Conservation (phyloP, 2,329 filamentous ascomycete genomes). For the Colletotrichum godetiae region DNA sequence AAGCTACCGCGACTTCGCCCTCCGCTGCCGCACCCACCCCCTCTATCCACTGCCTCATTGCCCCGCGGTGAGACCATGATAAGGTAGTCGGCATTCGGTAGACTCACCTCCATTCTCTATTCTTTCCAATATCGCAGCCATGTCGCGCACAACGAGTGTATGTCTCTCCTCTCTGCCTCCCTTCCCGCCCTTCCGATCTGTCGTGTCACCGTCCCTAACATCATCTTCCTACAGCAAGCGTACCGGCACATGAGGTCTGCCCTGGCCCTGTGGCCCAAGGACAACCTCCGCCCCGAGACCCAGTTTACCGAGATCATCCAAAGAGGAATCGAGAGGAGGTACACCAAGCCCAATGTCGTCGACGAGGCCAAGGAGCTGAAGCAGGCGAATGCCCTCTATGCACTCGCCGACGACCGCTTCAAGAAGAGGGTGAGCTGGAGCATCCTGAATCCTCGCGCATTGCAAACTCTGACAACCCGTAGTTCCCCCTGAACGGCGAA, state of each 20-base stretch:
- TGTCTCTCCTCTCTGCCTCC: slow-evolving; percentile 8
- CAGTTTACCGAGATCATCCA: slow-evolving; percentile 69
- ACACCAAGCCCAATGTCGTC: slow-evolving; percentile 38
- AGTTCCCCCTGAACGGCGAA: slow-evolving; percentile 54
- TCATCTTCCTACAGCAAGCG: slow-evolving; percentile 48
- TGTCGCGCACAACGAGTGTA: slow-evolving; percentile 39
- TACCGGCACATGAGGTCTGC: slow-evolving; percentile 61
- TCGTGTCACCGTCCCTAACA: slow-evolving; percentile 20
- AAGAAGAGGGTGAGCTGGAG: slow-evolving; percentile 59
- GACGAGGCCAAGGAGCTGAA: slow-evolving; percentile 62
- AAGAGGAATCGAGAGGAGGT: slow-evolving; percentile 53
- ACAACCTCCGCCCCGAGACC: slow-evolving; percentile 70
- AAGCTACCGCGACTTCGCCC: neutral
- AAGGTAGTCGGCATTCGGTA: neutral
- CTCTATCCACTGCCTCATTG: slow-evolving; percentile 40
- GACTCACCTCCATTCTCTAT: neutral
- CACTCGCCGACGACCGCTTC: slow-evolving; percentile 70
- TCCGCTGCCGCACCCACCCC: slow-evolving; percentile 51
- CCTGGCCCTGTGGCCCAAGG: slow-evolving; percentile 71
- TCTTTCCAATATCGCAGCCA: slow-evolving; percentile 5
- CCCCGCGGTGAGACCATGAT: slow-evolving; percentile 22
- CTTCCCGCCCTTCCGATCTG: neutral
- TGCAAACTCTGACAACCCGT: neutral
- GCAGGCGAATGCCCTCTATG: slow-evolving; percentile 70
- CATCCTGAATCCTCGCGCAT: neutral